A percentile compares a stretch with the other conserved stretches of the same genome.
Evolutionary conservation across 2,329 filamentous ascomycete genomes (phyloP).

Genomic region (Curvularia verruculosa): DNA sequence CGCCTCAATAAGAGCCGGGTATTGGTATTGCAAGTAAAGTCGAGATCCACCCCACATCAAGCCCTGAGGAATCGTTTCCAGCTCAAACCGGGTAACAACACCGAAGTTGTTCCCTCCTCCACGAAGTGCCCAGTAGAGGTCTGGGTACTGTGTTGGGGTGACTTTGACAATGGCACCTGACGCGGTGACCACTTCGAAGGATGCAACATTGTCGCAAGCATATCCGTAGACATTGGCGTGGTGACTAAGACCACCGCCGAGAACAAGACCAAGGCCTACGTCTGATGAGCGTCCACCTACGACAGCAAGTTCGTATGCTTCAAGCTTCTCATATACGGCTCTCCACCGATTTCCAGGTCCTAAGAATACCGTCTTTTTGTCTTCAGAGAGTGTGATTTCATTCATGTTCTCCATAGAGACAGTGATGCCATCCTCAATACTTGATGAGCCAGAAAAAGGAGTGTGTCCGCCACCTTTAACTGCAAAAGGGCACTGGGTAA

Average conservation of each 20-base stretch:
- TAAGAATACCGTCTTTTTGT: constrained; percentile 34
- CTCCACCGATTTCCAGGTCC: constrained; percentile 45
- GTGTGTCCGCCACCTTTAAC: constrained; percentile 55
- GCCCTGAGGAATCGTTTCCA: constrained; percentile 10
- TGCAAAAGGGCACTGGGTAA: constrained; percentile 48
- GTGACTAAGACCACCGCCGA: constrained; percentile 34
- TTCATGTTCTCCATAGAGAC: constrained; percentile 49
- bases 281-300: constrained; percentile 42
- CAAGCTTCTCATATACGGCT: constrained; percentile 41
- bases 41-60: constrained; percentile 21
- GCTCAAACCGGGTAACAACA: constrained; percentile 39
- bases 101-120: constrained; percentile 45
- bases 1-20: constrained; percentile 6
- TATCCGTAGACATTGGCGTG: constrained; percentile 30
- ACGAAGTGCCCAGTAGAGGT: constrained; percentile 48
- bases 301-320: constrained; percentile 32
- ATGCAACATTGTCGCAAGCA: constrained; percentile 40
- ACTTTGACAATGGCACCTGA: constrained; percentile 42
- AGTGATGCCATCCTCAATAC: constrained; percentile 52
- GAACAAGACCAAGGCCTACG: constrained; percentile 40
- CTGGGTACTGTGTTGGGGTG: constrained; percentile 33
- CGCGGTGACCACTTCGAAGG: constrained; percentile 46
- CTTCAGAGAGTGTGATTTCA: constrained; percentile 27
- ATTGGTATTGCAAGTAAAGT: constrained; percentile 12
- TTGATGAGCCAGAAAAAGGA: constrained; percentile 48